phyloP scores from a whole-genome alignment of 2,329 filamentous ascomycete species.

The Trichoderma sp. region DNA sequence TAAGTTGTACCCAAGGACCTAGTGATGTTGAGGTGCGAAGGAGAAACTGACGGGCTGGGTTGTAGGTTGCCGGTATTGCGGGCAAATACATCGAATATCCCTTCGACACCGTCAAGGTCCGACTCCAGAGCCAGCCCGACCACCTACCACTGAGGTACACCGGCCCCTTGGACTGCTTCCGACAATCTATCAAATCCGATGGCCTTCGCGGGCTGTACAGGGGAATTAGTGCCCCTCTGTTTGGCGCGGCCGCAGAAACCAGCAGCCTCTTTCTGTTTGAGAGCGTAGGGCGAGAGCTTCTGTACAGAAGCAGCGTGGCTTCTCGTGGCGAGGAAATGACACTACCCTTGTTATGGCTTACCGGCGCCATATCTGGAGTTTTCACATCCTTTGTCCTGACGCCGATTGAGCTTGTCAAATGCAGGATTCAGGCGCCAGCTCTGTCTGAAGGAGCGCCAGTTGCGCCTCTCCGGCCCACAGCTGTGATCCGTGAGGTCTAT shows the following conservation, averaged over 20 bases:
- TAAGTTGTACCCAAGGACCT: constrained; percentile 42
- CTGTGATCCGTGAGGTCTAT: constrained; percentile 76
- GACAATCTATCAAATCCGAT: constrained; percentile 75
- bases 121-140: constrained; percentile 92
- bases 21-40: not conserved
- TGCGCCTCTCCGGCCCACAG: constrained; percentile 59
- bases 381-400: constrained; percentile 90
- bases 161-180: constrained; percentile 90
- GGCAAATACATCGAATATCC: constrained; percentile 98
- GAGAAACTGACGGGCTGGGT: constrained; percentile 9
- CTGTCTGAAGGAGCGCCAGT: constrained; percentile 41
- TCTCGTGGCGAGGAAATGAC: constrained; percentile 61
- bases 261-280: constrained; percentile 94
- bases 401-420: constrained; percentile 95
- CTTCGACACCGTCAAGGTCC: constrained; percentile 97
- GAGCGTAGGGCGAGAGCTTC: constrained; percentile 65
- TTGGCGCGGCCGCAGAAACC: constrained; percentile 88
- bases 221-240: constrained; percentile 85
- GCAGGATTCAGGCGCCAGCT: constrained; percentile 85
- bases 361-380: constrained; percentile 81
- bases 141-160: constrained; percentile 76
- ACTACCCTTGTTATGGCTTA: constrained; percentile 71
- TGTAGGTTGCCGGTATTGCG: constrained; percentile 73
- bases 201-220: constrained; percentile 83
- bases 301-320: constrained; percentile 54